Evolutionary conservation across 345 rosid genomes (phyloP), one percentile per base, ranked within the genome.

Genomic region (thale cress (Arabidopsis thaliana)): DNA sequence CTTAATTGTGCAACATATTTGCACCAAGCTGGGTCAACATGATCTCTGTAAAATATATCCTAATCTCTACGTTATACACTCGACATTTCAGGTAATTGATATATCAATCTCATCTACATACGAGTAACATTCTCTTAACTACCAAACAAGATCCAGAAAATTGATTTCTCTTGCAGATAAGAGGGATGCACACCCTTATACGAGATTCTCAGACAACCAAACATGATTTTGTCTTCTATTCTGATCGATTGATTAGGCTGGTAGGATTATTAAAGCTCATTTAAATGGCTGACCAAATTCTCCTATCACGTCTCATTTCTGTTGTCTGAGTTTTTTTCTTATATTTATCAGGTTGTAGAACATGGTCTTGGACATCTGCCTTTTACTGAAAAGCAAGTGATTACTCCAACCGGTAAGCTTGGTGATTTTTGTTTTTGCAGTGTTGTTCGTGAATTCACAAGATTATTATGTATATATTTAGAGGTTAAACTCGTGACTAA

Each of bases 161-260:
- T 9, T 59, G 67, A 8, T 44, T 46, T 55, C 37, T 46, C 73
- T 49, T 88, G 82, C 89, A 95, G 99, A 95, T 92, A 80, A 83
- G 97, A 73, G 99, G 99, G 71, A 95, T 95, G 99, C 99, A 95
- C 84, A 95, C 99, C 69, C 97, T 95, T 38, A 89, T 95, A 83
- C 99, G 99, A 69, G 99, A 92, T 82, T 64, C 93, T 79, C 91
- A 87, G 81, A 91, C 89, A 79, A 89, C 97, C 52, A 95, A 89
- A 79, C 97, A 95, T 79, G 97, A 95, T 83, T 95, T 95, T 57
- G 91, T 95, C 73, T 95, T 95, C 69, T 95, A 95, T 83, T 74
- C 97, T 82, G 99, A 92, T 70, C 85, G 99, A 63, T 83, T 95
- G 88, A 95, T 95, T 84, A 97, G 99, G 77, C 83, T 95, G 95